Conservation (phyloP, 73 alveolate species). For the Stentor coeruleus region DNA sequence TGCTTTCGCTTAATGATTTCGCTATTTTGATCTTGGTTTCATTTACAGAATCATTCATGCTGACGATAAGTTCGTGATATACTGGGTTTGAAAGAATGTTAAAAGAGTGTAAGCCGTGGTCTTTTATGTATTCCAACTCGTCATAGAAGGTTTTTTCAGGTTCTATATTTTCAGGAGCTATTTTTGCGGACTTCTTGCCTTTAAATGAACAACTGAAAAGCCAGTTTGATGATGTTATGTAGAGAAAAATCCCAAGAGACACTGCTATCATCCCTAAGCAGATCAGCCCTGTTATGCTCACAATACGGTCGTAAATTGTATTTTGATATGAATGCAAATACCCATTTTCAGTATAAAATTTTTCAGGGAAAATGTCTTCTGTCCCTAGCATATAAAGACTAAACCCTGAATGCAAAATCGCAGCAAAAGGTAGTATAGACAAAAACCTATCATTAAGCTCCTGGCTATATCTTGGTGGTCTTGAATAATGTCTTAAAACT, state of each 20-base stretch:
- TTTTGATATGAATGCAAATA: neutral
- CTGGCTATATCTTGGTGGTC: conserved; percentile 41
- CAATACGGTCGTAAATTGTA: neutral
- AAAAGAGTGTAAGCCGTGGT: no score
- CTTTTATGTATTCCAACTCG: no score
- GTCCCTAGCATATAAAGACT: conserved; percentile 46
- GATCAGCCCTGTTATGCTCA: neutral
- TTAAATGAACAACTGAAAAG: no score
- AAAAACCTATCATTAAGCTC: conserved; percentile 24
- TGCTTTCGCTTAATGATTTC: no score
- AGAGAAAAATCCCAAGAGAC: neutral
- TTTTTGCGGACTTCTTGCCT: no score
- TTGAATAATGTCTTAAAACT: conserved; percentile 34
- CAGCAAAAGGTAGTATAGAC: conserved; percentile 25
- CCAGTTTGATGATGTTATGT: neutral
- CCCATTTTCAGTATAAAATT: conserved; percentile 2
- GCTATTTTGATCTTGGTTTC: no score
- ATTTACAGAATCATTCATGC: no score
- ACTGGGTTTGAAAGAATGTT: no score
- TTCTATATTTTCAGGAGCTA: no score
- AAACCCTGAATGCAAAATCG: conserved; percentile 43
- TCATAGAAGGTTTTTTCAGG: no score
- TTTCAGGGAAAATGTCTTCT: conserved; percentile 21
- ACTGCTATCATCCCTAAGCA: neutral
- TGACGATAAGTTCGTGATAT: no score